These are phyloP conservation scores for Bocquillonia castaneifolia DNA, from an alignment of 441 rosid genomes.

Conservation along the genomic window DNA sequence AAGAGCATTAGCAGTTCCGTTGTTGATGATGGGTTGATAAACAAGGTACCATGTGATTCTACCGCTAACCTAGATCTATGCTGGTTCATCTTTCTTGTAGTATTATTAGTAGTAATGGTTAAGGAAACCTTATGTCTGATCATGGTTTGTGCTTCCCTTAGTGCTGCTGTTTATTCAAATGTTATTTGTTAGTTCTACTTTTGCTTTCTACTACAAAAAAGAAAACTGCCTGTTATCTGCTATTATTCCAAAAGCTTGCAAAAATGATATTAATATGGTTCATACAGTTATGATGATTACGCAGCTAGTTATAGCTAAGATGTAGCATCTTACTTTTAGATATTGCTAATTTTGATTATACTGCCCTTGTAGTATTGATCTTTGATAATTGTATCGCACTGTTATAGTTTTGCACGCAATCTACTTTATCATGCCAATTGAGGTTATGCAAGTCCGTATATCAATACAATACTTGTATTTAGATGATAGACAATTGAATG, in stretches of 20 bases:
- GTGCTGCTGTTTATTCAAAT: background rate
- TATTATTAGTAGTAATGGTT: background rate
- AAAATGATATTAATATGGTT: background rate
- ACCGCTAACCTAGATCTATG: constrained; percentile 3
- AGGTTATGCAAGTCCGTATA: background rate
- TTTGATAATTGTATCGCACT: background rate
- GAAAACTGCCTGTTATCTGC: background rate
- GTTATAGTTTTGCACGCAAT: no score
- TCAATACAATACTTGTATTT: background rate
- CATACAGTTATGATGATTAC: background rate
- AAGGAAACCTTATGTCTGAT: background rate
- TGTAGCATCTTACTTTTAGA: no score
- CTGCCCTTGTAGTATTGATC: background rate
- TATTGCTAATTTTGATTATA: background rate
- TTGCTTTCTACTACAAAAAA: no score
- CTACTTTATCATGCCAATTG: no score
- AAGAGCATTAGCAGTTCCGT: constrained; percentile 95
- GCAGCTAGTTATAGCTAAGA: no score
- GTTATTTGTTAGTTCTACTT: background rate
- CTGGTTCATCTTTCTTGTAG: background rate
- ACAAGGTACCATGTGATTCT: constrained; percentile 50
- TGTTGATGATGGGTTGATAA: constrained; percentile 88
- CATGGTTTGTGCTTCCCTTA: background rate
- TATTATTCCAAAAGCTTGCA: background rate
- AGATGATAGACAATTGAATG: background rate